These are phyloP conservation scores for Fusarium anthophilum DNA, from an alignment of 2,329 filamentous ascomycete genomes.

Conservation along the genomic window DNA sequence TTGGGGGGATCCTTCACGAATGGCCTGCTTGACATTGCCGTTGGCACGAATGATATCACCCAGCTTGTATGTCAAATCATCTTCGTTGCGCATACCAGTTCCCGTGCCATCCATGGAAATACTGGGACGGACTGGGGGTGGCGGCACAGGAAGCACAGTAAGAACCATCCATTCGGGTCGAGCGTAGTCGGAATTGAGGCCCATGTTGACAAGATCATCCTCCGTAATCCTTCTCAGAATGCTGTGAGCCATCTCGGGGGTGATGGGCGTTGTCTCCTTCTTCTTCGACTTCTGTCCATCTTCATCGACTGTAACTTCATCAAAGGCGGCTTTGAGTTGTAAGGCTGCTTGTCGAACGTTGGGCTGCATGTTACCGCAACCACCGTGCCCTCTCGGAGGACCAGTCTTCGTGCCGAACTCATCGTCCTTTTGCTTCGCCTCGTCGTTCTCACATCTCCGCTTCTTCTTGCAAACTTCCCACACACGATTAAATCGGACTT, in stretches of 20 bases:
- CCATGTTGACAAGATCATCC: slow-evolving; percentile 84
- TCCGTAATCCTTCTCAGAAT: slow-evolving; percentile 88
- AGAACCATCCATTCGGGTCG: slow-evolving; percentile 98
- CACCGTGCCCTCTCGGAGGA: slow-evolving; percentile 73
- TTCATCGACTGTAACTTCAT: slow-evolving; percentile 76
- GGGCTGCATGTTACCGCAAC: slow-evolving; percentile 92
- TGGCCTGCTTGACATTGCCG: slow-evolving; percentile 89
- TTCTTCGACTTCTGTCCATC: slow-evolving; percentile 70
- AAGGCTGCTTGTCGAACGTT: slow-evolving; percentile 88
- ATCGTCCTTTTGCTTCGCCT: slow-evolving; percentile 74
- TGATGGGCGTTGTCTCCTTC: slow-evolving; percentile 83
- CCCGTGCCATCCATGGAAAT: slow-evolving; percentile 96
- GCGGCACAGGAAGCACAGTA: slow-evolving; percentile 93
- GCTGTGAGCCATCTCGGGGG: slow-evolving; percentile 83
- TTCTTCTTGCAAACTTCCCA: slow-evolving; percentile 94
- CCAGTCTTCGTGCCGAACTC: slow-evolving; percentile 72
- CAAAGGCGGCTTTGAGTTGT: slow-evolving; percentile 79
- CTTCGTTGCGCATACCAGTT: slow-evolving; percentile 92
- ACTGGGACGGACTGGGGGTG: slow-evolving; percentile 93
- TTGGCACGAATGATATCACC: slow-evolving; percentile 99
- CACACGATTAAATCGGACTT: slow-evolving; percentile 90
- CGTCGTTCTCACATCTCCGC: slow-evolving; percentile 82
- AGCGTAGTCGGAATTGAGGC: slow-evolving; percentile 93
- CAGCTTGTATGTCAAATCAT: slow-evolving; percentile 99
- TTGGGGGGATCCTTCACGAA: slow-evolving; percentile 88